Percentiles rank a stretch among this genome's conserved stretches.
Evolutionary conservation across 164 flowering plant genomes (phyloP).

Genomic region (Cinnamomum chago): DNA sequence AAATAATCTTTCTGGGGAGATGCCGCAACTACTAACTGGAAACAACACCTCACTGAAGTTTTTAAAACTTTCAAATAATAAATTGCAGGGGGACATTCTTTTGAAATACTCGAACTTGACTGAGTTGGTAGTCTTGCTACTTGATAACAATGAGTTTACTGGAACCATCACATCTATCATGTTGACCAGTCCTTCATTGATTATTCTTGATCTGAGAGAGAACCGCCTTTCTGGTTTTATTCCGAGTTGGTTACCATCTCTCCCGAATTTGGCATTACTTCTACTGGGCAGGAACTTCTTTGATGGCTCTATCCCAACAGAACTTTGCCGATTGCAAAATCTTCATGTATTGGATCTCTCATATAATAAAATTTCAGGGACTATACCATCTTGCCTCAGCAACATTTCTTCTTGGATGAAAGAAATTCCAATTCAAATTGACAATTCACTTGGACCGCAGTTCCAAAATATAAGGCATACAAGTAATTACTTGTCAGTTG

Average conservation of each 20-base stretch:
- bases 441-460: too few relatives aligned
- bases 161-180: background rate
- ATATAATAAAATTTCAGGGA: background rate
- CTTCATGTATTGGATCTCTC: background rate
- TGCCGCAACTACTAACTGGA: background rate
- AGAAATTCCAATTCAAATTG: background rate
- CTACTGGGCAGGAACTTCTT: background rate
- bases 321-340: background rate
- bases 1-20: background rate
- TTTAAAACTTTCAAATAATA: background rate
- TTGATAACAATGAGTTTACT: background rate
- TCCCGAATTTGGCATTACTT: background rate
- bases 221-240: background rate
- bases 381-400: slow-evolving; percentile 2
- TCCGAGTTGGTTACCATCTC: background rate
- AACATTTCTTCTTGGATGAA: background rate
- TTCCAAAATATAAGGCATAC: rapidly evolving
- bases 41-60: background rate
- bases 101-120: background rate
- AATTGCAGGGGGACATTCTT: background rate
- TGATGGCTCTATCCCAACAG: background rate
- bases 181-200: background rate
- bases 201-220: background rate
- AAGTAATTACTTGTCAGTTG: rapidly evolving
- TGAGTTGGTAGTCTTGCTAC: background rate